phyloP scores from a whole-genome alignment of 2,329 filamentous ascomycete genomes.

The Trichophyton rubrum region DNA sequence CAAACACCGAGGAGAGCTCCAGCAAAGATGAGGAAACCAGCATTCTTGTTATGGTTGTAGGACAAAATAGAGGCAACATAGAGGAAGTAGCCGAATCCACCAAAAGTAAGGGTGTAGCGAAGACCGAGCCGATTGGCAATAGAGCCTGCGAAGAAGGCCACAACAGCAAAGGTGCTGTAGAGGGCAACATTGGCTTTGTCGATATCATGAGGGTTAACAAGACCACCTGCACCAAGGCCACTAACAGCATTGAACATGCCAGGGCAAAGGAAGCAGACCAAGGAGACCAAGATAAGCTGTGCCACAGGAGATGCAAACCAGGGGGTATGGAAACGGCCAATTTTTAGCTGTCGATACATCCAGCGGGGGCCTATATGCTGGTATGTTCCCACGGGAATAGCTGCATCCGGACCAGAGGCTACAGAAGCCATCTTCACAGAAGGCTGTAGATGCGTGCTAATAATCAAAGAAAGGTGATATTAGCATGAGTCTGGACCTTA shows the following conservation, averaged over 20 bases:
- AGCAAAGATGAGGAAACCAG: slow-evolving; percentile 38
- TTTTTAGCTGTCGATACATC: slow-evolving; percentile 53
- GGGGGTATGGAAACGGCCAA: slow-evolving; percentile 43
- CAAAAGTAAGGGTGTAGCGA: slow-evolving; percentile 32
- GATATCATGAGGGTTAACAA: slow-evolving; percentile 44
- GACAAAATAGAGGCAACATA: slow-evolving; percentile 39
- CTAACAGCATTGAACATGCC: slow-evolving; percentile 60
- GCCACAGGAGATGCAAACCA: slow-evolving; percentile 64
- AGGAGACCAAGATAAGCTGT: slow-evolving; percentile 58
- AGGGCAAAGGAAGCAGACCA: slow-evolving; percentile 60
- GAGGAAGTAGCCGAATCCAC: slow-evolving; percentile 38
- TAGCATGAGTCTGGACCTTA: not conserved
- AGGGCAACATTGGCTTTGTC: slow-evolving; percentile 59
- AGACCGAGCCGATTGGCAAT: slow-evolving; percentile 36
- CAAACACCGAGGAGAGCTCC: slow-evolving; percentile 40
- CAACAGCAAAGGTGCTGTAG: slow-evolving; percentile 57
- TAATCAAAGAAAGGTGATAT: not conserved
- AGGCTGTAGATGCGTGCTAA: not conserved
- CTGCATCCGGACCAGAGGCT: not conserved
- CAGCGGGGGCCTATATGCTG: slow-evolving; percentile 31
- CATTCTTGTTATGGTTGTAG: slow-evolving; percentile 39
- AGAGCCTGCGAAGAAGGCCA: slow-evolving; percentile 50
- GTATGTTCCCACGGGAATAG: not conserved
- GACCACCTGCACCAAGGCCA: slow-evolving; percentile 54
- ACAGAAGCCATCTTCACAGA: not conserved